Conservation (phyloP, 345 rosid species). For the Brassica incana region DNA sequence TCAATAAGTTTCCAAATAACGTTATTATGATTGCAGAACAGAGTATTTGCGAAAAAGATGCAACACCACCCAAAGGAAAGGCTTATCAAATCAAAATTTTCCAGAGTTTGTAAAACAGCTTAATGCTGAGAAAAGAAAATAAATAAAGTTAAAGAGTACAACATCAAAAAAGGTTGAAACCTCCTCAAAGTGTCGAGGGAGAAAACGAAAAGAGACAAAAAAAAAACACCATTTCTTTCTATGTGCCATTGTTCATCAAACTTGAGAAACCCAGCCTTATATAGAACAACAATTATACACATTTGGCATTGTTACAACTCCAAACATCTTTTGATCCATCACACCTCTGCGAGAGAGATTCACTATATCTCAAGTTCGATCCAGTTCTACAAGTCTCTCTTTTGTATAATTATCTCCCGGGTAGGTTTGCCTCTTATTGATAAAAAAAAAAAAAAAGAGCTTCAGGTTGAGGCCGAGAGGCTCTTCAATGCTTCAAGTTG, state of each 20-base stretch:
- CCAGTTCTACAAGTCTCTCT: constrained; percentile 1
- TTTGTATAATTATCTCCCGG: constrained; percentile 15
- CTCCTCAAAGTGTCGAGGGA: constrained; percentile 10
- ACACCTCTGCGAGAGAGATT: constrained; percentile 15
- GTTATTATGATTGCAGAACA: background rate
- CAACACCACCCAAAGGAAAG: background rate
- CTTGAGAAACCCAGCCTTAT: constrained; percentile 33
- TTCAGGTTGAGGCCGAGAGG: constrained; percentile 46
- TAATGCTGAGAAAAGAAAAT: no score
- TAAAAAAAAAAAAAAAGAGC: background rate
- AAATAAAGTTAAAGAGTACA: constrained; percentile 12
- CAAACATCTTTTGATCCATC: constrained; percentile 25
- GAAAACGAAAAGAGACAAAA: constrained; percentile 8
- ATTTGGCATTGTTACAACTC: constrained; percentile 39
- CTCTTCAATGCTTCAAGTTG: constrained; percentile 64
- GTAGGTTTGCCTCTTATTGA: constrained; percentile 26
- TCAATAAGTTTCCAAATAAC: constrained; percentile 19
- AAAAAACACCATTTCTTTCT: background rate
- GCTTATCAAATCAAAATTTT: constrained; percentile 23
- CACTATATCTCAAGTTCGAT: constrained; percentile 9
- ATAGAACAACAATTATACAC: constrained; percentile 41
- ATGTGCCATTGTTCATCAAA: constrained; percentile 25
- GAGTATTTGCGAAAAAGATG: background rate
- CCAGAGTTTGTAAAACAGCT: background rate
- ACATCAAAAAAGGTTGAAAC: constrained; percentile 17